Conservation (phyloP, 176 grass and related monocot species). For the Tillandsia leiboldiana region DNA sequence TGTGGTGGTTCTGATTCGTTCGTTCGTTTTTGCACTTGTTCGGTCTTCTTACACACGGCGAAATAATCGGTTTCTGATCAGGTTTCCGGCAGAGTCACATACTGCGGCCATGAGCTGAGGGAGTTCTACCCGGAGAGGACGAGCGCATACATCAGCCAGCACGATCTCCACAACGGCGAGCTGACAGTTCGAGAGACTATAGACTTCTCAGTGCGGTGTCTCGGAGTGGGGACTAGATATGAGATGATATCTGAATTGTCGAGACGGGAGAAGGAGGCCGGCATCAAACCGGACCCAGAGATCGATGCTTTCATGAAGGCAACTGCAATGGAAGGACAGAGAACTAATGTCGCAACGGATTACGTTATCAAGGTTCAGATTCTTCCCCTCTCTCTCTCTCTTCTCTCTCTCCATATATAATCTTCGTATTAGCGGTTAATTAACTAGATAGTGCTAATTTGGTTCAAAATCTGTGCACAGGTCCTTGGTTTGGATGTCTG, state of each 20-base stretch:
- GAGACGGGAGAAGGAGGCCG: conserved; percentile 47
- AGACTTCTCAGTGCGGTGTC: conserved; percentile 50
- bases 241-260: conserved; percentile 50
- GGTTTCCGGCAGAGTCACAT: conserved; percentile 40
- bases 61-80: neutral
- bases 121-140: conserved; percentile 54
- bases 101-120: conserved; percentile 42
- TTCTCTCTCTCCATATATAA: too few relatives aligned
- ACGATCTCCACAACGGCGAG: conserved; percentile 47
- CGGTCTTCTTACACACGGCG: neutral
- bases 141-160: conserved; percentile 58
- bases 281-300: conserved; percentile 56
- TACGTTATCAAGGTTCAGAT: conserved; percentile 46
- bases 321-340: conserved; percentile 39
- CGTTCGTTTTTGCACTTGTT: too few relatives aligned
- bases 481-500: conserved; percentile 56
- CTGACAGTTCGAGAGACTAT: conserved; percentile 73
- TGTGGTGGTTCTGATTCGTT: neutral
- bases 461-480: conserved; percentile 10
- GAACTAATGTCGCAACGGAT: conserved; percentile 45
- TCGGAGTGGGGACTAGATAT: conserved; percentile 45
- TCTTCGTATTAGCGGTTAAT: neutral
- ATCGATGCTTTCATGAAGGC: conserved; percentile 67
- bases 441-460: too few relatives aligned
- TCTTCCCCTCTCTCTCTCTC: too few relatives aligned